A percentile compares a stretch with the other conserved stretches of the same genome.
phyloP scores from a whole-genome alignment of 441 rosid genomes.

The Mallotus japonicus region DNA sequence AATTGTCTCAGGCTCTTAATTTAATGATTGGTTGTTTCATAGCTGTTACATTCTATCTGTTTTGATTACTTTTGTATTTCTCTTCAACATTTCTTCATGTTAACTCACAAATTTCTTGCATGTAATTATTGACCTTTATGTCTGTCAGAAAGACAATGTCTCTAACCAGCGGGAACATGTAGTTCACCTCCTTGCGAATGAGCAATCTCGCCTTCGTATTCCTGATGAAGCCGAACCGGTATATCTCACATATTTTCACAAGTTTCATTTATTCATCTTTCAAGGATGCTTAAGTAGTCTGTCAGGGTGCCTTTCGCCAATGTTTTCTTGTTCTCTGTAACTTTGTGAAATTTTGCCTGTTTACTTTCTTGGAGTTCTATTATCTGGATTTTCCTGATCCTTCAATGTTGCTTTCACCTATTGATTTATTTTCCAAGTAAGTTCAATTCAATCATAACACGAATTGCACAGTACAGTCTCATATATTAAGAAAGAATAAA shows the following conservation, averaged over 20 bases:
- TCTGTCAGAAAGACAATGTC: conserved; percentile 80
- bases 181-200: conserved; percentile 90
- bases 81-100: background rate
- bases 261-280: conserved; percentile 5
- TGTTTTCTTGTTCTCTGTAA: background rate
- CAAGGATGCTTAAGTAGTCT: conserved; percentile 1
- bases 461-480: too few species aligned
- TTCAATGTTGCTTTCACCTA: background rate
- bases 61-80: background rate
- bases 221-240: conserved; percentile 78
- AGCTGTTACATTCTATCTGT: background rate
- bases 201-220: conserved; percentile 78
- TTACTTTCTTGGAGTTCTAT: background rate
- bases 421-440: background rate
- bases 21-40: background rate
- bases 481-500: background rate
- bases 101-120: conserved; percentile 5
- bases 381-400: background rate
- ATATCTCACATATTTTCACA: conserved; percentile 28
- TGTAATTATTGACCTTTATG: conserved; percentile 25
- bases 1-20: background rate
- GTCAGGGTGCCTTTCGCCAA: background rate
- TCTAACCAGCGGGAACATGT: conserved; percentile 96
- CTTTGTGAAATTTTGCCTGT: background rate
- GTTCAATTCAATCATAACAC: too few species aligned